Conservation (phyloP, 768 basidiomycete genomes). For the Exsudoporus frostii region DNA sequence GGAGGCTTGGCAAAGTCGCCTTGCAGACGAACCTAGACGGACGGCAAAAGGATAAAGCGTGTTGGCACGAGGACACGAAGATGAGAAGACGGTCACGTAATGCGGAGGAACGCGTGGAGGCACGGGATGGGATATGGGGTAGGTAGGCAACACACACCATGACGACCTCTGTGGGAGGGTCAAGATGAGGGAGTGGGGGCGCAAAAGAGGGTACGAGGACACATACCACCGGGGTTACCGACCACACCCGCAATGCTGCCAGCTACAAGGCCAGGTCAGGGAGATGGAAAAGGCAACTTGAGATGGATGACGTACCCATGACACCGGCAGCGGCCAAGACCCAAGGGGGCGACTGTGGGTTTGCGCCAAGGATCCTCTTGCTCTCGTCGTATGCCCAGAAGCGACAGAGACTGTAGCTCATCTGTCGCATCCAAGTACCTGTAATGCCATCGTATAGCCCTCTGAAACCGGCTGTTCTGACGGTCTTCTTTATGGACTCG, state of each 20-base stretch:
- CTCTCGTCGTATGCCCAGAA: slow-evolving; percentile 94
- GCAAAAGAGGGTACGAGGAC: slow-evolving; percentile 11
- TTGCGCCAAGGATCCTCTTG: slow-evolving; percentile 76
- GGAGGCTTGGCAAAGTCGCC: slow-evolving; percentile 87
- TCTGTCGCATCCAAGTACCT: slow-evolving; percentile 88
- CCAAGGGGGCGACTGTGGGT: slow-evolving; percentile 68
- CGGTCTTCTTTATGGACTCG: slow-evolving; percentile 76
- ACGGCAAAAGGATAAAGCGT: background rate
- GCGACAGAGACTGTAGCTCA: slow-evolving; percentile 90
- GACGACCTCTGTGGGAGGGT: slow-evolving; percentile 54
- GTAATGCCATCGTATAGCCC: slow-evolving; percentile 86
- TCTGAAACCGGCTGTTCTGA: slow-evolving; percentile 65
- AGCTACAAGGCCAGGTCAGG: slow-evolving; percentile 40
- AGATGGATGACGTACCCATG: slow-evolving; percentile 60
- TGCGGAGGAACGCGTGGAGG: slow-evolving; percentile 1
- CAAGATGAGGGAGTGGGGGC: background rate
- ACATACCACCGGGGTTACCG: slow-evolving; percentile 83
- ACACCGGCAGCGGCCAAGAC: slow-evolving; percentile 77
- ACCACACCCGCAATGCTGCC: slow-evolving; percentile 83
- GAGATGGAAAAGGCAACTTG: background rate
- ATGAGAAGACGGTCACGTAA: slow-evolving; percentile 19
- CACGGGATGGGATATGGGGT: slow-evolving; percentile 16
- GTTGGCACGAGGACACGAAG: background rate
- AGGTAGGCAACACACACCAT: slow-evolving; percentile 43
- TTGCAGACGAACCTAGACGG: slow-evolving; percentile 67